Percentiles rank a stretch among this genome's conserved stretches.
Conservation (phyloP, 345 rosid species). For the Citrus unshiu region DNA sequence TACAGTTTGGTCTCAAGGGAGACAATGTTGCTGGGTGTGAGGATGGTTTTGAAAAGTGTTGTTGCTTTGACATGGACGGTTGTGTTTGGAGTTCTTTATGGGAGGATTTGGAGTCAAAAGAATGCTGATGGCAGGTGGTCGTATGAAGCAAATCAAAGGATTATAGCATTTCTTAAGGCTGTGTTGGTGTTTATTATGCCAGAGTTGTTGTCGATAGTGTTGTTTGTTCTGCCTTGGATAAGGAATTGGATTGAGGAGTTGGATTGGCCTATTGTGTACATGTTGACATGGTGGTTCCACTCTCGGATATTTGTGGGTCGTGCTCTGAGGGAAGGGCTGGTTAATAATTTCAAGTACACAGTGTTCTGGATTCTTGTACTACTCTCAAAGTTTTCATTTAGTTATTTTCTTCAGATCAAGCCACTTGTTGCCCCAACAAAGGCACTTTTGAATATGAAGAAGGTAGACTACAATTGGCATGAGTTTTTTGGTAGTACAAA, state of each 20-base stretch:
- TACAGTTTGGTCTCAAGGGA: slow-evolving; percentile 76
- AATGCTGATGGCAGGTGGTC: slow-evolving; percentile 59
- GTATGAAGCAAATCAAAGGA: slow-evolving; percentile 51
- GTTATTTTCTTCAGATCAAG: slow-evolving; percentile 76
- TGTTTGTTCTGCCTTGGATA: slow-evolving; percentile 81
- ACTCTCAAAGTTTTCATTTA: slow-evolving; percentile 63
- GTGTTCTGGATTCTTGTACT: slow-evolving; percentile 70
- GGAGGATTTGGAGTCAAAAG: slow-evolving; percentile 78
- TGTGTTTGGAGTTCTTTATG: slow-evolving; percentile 69
- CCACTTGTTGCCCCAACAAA: slow-evolving; percentile 72
- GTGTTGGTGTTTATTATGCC: slow-evolving; percentile 65
- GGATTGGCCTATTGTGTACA: slow-evolving; percentile 54
- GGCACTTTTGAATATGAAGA: slow-evolving; percentile 37
- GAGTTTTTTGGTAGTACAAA: slow-evolving; percentile 68
- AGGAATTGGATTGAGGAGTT: slow-evolving; percentile 70
- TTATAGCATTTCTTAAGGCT: slow-evolving; percentile 57
- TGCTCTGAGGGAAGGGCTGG: slow-evolving; percentile 84
- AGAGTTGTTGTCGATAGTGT: slow-evolving; percentile 63
- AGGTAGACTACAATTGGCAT: slow-evolving; percentile 53
- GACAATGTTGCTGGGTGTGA: slow-evolving; percentile 52
- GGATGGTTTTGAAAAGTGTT: slow-evolving; percentile 69
- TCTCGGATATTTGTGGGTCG: slow-evolving; percentile 77
- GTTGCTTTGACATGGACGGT: slow-evolving; percentile 74
- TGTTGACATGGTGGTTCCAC: slow-evolving; percentile 91
- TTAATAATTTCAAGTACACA: slow-evolving; percentile 67